Evolutionary conservation across 2,329 filamentous ascomycete species (phyloP).

Genomic region (Ceratocystiopsis minuta): DNA sequence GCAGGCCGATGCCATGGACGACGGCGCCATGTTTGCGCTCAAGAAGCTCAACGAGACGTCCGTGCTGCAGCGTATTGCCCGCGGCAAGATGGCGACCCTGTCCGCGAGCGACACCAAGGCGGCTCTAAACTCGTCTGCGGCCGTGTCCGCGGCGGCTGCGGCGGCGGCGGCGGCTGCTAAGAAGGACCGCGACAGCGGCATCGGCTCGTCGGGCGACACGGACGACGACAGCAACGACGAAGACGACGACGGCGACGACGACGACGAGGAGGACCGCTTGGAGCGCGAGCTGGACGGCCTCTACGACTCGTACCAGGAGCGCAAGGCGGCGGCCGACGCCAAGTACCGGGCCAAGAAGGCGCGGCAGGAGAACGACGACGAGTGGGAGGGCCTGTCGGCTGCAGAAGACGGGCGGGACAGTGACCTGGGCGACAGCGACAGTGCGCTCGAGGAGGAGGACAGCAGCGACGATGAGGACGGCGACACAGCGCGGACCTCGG

Average conservation of each 20-base stretch:
- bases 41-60: slow-evolving; percentile 64
- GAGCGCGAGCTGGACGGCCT: slow-evolving; percentile 73
- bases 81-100: slow-evolving; percentile 60
- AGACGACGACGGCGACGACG: slow-evolving; percentile 38
- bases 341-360: slow-evolving; percentile 85
- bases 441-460: slow-evolving; percentile 39
- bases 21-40: slow-evolving; percentile 72
- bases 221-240: slow-evolving; percentile 23
- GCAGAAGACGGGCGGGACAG: slow-evolving; percentile 15
- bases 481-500: slow-evolving; percentile 2
- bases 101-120: slow-evolving; percentile 22
- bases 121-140: background rate
- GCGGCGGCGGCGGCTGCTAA: too few relatives aligned
- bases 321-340: slow-evolving; percentile 60
- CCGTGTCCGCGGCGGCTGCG: background rate
- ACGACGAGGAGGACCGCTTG: slow-evolving; percentile 65
- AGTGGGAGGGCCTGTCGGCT: slow-evolving; percentile 79
- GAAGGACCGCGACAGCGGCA: slow-evolving; percentile 30
- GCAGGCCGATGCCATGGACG: slow-evolving; percentile 58
- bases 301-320: slow-evolving; percentile 73
- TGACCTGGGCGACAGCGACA: slow-evolving; percentile 33
- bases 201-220: slow-evolving; percentile 33
- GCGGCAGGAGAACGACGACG: slow-evolving; percentile 62
- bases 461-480: slow-evolving; percentile 45
- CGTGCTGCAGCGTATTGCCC: slow-evolving; percentile 48